Conservation (phyloP, 129 eudicot species). For the Helichrysum umbraculigerum region DNA sequence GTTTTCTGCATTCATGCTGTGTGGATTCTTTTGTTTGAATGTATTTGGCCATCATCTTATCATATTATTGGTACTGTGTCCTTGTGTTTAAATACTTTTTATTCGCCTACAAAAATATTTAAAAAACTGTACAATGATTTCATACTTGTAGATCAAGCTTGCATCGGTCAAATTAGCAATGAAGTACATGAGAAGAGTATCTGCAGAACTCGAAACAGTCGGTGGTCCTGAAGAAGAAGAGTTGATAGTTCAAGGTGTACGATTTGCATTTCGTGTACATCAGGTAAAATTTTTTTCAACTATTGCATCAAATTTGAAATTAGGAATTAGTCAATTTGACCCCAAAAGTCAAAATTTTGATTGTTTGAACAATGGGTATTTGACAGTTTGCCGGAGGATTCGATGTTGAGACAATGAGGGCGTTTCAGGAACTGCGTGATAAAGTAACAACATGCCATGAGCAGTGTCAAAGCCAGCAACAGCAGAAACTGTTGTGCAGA, state of each 20-base stretch:
- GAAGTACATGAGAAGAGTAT: constrained; percentile 95
- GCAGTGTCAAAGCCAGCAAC: constrained; percentile 69
- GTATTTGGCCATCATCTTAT: constrained; percentile 17
- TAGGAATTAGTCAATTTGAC: background rate
- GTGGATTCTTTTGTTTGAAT: constrained; percentile 27
- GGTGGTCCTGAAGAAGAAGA: constrained; percentile 96
- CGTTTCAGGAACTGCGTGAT: constrained; percentile 83
- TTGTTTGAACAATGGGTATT: background rate
- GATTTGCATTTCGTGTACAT: constrained; percentile 89
- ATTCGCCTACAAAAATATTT: background rate
- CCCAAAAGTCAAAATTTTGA: background rate
- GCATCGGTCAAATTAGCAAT: constrained; percentile 92
- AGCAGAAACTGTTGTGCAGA: constrained; percentile 49
- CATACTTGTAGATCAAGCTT: constrained; percentile 73
- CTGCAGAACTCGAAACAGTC: constrained; percentile 76
- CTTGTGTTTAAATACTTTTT: constrained; percentile 3
- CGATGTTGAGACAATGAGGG: constrained; percentile 91
- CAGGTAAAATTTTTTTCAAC: no score
- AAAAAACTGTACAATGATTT: constrained; percentile 20
- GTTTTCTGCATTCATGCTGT: constrained; percentile 19
- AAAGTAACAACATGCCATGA: constrained; percentile 67
- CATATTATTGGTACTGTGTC: constrained; percentile 22
- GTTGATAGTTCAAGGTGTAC: constrained; percentile 85
- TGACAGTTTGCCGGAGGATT: constrained; percentile 96
- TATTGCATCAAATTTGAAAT: background rate